A percentile compares a stretch with the other conserved stretches of the same genome.
Evolutionary conservation across 371 early-diverging fungal species (phyloP).

Genomic region (Mortierella sp.): DNA sequence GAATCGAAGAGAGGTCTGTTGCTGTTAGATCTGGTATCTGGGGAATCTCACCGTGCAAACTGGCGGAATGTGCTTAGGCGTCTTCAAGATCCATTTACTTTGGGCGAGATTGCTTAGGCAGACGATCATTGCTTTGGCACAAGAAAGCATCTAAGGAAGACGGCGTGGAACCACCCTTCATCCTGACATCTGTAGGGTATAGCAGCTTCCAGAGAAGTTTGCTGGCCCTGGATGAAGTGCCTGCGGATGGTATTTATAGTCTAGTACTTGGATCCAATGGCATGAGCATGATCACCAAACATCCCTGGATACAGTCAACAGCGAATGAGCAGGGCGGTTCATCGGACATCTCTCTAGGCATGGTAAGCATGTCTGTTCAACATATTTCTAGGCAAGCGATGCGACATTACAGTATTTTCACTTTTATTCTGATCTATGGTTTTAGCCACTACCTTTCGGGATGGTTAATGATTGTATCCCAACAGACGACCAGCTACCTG

Average conservation of each 20-base stretch:
- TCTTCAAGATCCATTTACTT: constrained; percentile 71
- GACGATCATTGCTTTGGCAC: constrained; percentile 81
- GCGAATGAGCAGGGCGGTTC: not conserved
- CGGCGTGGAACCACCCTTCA: constrained; percentile 32
- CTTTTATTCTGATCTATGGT: not conserved
- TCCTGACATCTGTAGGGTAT: constrained; percentile 67
- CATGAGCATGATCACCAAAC: constrained; percentile 8
- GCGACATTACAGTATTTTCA: too few relatives aligned
- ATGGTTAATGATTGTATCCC: constrained; percentile 60
- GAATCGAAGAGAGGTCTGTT: not conserved
- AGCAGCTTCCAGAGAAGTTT: constrained; percentile 23
- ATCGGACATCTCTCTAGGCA: not conserved
- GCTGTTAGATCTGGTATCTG: too few relatives aligned
- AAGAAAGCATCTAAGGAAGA: constrained; percentile 21
- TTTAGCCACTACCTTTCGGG: constrained; percentile 62
- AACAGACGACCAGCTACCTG: constrained; percentile 34
- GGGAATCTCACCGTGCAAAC: too few relatives aligned
- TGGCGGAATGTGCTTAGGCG: constrained; percentile 41
- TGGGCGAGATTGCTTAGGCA: constrained; percentile 85
- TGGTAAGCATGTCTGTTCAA: not conserved
- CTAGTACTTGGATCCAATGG: constrained; percentile 56
- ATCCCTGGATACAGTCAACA: constrained; percentile 53
- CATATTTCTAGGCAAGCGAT: too few relatives aligned
- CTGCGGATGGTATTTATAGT: constrained; percentile 75
- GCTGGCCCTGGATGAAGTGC: constrained; percentile 72